Evolutionary conservation across 2,329 filamentous ascomycete genomes (phyloP).

Genomic region (Purpureocillium takamizusanense): DNA sequence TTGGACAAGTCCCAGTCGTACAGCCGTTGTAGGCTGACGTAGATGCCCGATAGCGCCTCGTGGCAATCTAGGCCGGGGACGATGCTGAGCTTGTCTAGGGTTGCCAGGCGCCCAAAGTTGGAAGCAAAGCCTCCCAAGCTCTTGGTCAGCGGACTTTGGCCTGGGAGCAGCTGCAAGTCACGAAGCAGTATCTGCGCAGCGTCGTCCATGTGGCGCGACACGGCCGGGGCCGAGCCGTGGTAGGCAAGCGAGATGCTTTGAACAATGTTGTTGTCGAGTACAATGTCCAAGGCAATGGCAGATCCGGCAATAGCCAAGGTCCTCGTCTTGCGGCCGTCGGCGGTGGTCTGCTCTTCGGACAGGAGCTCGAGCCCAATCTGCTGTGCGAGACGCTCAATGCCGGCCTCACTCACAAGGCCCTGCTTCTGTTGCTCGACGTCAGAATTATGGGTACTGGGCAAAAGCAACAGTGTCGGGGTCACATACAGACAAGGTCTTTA

Average conservation of each 20-base stretch:
- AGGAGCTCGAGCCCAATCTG: slow-evolving; percentile 57
- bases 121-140: slow-evolving; percentile 60
- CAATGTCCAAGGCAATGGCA: slow-evolving; percentile 52
- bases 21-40: slow-evolving; percentile 59
- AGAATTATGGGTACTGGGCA: neutral
- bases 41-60: slow-evolving; percentile 67
- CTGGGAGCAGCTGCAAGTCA: slow-evolving; percentile 51
- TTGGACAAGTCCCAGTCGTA: slow-evolving; percentile 60
- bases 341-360: slow-evolving; percentile 44
- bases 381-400: slow-evolving; percentile 61
- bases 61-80: slow-evolving; percentile 64
- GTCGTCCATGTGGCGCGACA: slow-evolving; percentile 49
- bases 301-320: slow-evolving; percentile 55
- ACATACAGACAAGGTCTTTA: slow-evolving; percentile 37
- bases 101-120: slow-evolving; percentile 62
- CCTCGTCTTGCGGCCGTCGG: slow-evolving; percentile 37
- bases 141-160: slow-evolving; percentile 59
- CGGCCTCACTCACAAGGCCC: slow-evolving; percentile 64
- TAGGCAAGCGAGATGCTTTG: slow-evolving; percentile 55
- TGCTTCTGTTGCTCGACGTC: slow-evolving; percentile 29
- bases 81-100: slow-evolving; percentile 62
- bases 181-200: slow-evolving; percentile 57
- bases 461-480: slow-evolving; percentile 13
- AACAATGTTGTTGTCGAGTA: slow-evolving; percentile 52
- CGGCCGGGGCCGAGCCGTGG: slow-evolving; percentile 47